These are phyloP conservation scores for Emergomyces africanus DNA, from an alignment of 2,329 filamentous ascomycete species.

Conservation along the genomic window DNA sequence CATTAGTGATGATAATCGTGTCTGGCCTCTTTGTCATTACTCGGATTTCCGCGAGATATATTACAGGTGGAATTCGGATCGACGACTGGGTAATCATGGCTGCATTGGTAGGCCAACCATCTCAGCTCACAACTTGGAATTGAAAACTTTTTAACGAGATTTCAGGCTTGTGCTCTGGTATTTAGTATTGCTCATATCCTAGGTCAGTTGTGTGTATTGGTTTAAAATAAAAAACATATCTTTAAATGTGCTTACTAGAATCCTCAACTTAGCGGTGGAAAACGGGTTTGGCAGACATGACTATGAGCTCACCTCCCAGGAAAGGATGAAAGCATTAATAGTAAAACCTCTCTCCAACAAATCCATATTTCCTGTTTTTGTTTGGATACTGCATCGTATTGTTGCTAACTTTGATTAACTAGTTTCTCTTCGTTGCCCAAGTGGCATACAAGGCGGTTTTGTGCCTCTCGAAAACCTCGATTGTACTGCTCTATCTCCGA, in stretches of 20 bases:
- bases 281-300: not conserved
- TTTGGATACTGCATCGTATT: not conserved
- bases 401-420: not conserved
- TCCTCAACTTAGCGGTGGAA: not conserved
- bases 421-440: not conserved
- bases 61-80: not conserved
- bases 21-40: not conserved
- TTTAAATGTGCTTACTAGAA: not conserved
- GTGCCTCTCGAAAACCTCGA: constrained; percentile 2
- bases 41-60: not conserved
- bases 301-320: not conserved
- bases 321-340: not conserved
- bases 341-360: not conserved
- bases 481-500: constrained; percentile 7
- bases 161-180: not conserved
- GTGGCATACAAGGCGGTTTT: not conserved
- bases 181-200: not conserved
- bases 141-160: not conserved
- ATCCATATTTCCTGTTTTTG: not conserved
- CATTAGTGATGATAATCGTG: not conserved
- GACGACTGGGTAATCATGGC: not conserved
- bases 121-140: not conserved
- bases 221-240: not conserved
- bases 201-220: not conserved
- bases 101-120: not conserved